phyloP scores from a whole-genome alignment of 192 early-diverging fungal genomes.

The Backusella australiensis region DNA sequence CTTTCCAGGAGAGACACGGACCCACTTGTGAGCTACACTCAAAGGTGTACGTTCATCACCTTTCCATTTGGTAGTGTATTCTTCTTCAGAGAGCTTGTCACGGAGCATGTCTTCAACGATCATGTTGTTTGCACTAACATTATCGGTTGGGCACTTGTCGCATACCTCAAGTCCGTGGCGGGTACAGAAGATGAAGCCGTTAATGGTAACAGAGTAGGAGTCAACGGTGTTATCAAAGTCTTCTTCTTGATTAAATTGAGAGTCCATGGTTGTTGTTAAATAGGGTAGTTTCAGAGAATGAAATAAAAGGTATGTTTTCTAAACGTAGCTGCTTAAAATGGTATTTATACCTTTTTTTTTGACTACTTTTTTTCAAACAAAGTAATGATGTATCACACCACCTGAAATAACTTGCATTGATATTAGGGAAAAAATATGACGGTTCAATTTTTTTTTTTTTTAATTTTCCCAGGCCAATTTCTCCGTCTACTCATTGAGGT shows the following conservation, averaged over 20 bases:
- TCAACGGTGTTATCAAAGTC: conserved; percentile 28
- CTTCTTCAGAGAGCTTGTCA: conserved; percentile 26
- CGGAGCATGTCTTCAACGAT: conserved; percentile 25
- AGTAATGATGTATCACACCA: not conserved
- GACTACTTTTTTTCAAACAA: conserved; percentile 7
- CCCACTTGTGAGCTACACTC: conserved; percentile 21
- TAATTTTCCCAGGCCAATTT: not conserved
- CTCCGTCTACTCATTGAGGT: not conserved
- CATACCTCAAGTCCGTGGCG: conserved; percentile 35
- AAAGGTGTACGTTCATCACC: conserved; percentile 35
- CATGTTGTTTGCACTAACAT: conserved; percentile 27
- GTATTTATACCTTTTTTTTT: conserved; percentile 6
- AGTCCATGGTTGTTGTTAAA: conserved; percentile 16
- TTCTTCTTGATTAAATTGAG: conserved; percentile 15
- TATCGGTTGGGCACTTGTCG: conserved; percentile 34
- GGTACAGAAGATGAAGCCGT: conserved; percentile 35
- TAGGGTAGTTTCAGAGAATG: not conserved
- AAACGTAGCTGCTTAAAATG: not conserved
- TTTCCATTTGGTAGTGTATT: conserved; percentile 29
- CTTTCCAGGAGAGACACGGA: conserved; percentile 24
- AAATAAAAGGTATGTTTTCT: not conserved
- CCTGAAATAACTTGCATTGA: not conserved
- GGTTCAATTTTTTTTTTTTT: not conserved
- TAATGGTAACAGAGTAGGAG: conserved; percentile 27
- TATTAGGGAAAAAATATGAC: not conserved